Percentiles rank a stretch among this genome's conserved stretches.
Evolutionary conservation across 2,329 filamentous ascomycete species (phyloP).

Genomic region (Fusarium sp.): DNA sequence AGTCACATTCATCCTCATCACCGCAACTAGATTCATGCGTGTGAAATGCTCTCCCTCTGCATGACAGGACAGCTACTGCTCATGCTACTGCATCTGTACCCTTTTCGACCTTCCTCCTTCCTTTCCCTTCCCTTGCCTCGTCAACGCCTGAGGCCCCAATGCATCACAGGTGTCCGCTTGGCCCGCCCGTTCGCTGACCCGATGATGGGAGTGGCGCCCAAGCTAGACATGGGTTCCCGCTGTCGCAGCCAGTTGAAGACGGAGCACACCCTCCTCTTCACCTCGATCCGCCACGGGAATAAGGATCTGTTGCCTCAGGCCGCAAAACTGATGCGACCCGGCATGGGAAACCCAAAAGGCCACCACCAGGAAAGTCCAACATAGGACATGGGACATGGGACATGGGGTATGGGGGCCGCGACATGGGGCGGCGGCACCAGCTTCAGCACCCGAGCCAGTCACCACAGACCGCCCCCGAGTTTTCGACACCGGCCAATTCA

Average conservation of each 20-base stretch:
- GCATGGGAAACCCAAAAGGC: slow-evolving; percentile 42
- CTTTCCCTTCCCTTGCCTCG: neutral
- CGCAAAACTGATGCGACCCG: slow-evolving; percentile 34
- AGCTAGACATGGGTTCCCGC: slow-evolving; percentile 36
- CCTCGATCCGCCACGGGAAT: slow-evolving; percentile 37
- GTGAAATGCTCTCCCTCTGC: neutral
- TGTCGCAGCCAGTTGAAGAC: slow-evolving; percentile 37
- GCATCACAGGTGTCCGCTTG: slow-evolving; percentile 25
- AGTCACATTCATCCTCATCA: neutral
- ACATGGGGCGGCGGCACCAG: slow-evolving; percentile 18
- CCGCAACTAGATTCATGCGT: slow-evolving; percentile 13
- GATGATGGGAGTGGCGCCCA: slow-evolving; percentile 44
- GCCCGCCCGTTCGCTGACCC: slow-evolving; percentile 40
- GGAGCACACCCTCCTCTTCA: slow-evolving; percentile 26
- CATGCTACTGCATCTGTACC: slow-evolving; percentile 27
- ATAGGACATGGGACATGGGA: slow-evolving; percentile 16
- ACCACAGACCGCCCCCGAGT: slow-evolving; percentile 34
- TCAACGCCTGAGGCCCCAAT: slow-evolving; percentile 25
- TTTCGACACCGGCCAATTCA: slow-evolving; percentile 25
- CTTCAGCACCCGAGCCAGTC: slow-evolving; percentile 24
- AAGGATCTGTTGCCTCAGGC: slow-evolving; percentile 35
- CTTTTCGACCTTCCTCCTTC: slow-evolving; percentile 3
- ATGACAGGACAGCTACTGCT: slow-evolving; percentile 16
- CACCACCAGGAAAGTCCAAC: slow-evolving; percentile 21
- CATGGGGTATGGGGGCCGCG: slow-evolving; percentile 8